Evolutionary conservation across 2,329 filamentous ascomycete species (phyloP), one percentile per base, ranked within the genome.

Genomic region (Cercospora brassicicola): DNA sequence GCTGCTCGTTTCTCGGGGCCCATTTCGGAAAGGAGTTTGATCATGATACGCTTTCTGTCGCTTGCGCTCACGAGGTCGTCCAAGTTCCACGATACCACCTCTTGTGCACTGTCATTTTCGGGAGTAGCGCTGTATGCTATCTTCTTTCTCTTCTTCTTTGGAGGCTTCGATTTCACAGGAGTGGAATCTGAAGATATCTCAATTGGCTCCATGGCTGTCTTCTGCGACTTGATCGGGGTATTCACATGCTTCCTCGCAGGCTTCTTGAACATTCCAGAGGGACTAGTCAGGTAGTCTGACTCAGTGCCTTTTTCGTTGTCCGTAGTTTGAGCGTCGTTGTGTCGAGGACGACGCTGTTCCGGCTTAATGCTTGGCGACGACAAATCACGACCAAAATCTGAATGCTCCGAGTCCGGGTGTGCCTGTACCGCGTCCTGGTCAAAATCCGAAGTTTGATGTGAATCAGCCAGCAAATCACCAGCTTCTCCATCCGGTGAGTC

Each of bases 1-100:
- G 62, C 28, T 4, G 70, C 59, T 26, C 67, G 70, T 28, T 51
- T 51, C 10, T 70, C 53, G 7, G 59, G 42, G 1, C 71, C 72
- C 13, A 67, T 74, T 10, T 79, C 75, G 7, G 72, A 67, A 0
- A 85, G 72, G 1, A 81, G 69, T 62, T 83, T 82, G 59, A 84
- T 80, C 23, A 85, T 69, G 1, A 84, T 73, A 5, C 82, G 78
- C 45, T 81, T 79, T 10, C 82, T 76, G 68, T 86, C 71, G 11
- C 23, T 7, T 15, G 59, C 45, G 11, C 28, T 31, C 26, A 68
- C 30, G 18, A 73, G 69, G 18, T 69, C 65, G 3, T 65, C 56
- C 26, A 71, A 28, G 33, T 69, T 45, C 69, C 69, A 73, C 9
- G 61, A 62, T 1, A 61, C 67, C 23, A 73, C 68, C 9, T 73